Evolutionary conservation across 805 yeast species (phyloP).

Genomic region (Ogataea henricii): DNA sequence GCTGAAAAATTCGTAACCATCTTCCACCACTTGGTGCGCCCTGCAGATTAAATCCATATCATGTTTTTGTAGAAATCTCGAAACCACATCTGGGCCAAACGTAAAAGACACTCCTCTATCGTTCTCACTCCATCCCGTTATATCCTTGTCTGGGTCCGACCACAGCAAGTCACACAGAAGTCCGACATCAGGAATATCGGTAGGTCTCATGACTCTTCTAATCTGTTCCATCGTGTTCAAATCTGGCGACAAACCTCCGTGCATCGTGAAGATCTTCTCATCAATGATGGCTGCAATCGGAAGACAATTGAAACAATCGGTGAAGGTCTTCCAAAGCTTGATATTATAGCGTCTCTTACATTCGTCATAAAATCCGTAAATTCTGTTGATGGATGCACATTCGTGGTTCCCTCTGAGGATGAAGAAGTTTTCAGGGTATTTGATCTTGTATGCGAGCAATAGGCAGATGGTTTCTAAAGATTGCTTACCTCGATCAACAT

Average conservation of each 20-base stretch:
- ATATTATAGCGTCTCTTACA: slow-evolving; percentile 98
- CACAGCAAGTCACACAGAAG: slow-evolving; percentile 92
- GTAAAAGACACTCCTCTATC: slow-evolving; percentile 99
- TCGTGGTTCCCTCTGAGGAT: slow-evolving; percentile 98
- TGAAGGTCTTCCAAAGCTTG: slow-evolving; percentile 97
- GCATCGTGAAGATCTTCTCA: slow-evolving; percentile 98
- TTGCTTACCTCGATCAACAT: slow-evolving; percentile 98
- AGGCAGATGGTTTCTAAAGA: slow-evolving; percentile 94
- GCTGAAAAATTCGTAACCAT: slow-evolving; percentile 95
- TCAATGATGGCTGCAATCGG: slow-evolving; percentile 98
- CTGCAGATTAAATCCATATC: slow-evolving; percentile 98
- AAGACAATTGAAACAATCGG: slow-evolving; percentile 97
- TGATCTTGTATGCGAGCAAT: slow-evolving; percentile 91
- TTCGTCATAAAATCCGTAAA: slow-evolving; percentile 97
- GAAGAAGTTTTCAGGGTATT: slow-evolving; percentile 97
- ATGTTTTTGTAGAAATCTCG: slow-evolving; percentile 93
- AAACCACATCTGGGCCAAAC: slow-evolving; percentile 99
- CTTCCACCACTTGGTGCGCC: slow-evolving; percentile 99
- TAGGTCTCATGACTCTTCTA: slow-evolving; percentile 98
- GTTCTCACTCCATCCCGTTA: slow-evolving; percentile 98
- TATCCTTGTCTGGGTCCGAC: slow-evolving; percentile 99
- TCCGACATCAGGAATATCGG: slow-evolving; percentile 98
- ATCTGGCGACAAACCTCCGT: slow-evolving; percentile 97
- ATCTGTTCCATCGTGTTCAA: slow-evolving; percentile 98
- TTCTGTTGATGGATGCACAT: slow-evolving; percentile 96